Base-by-base conservation (phyloP, 2,329 filamentous ascomycete genomes). In the Botrytis deweyae region DNA sequence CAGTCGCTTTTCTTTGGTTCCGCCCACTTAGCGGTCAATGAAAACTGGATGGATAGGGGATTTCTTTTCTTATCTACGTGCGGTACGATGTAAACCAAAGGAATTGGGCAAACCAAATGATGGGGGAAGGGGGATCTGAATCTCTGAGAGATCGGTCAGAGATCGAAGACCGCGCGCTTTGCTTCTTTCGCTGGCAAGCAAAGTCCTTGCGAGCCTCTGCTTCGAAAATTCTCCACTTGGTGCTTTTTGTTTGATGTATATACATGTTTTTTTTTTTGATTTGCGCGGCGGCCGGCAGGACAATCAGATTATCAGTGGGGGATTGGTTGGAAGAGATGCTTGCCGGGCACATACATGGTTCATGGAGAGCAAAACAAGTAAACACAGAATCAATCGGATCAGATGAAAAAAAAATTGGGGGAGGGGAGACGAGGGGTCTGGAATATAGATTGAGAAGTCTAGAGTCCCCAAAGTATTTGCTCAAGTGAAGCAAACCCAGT, bases 281-380 rank as follows among this genome's bases (percentile, higher is more conserved):
- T 62, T 62, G 20, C 59, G 22, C 36, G 59, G 36, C 59, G 33
- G 5, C 58, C 58, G 58, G 33, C 33, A 61, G 33, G 14, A 36
- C 33, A 22, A 22, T 58, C 52, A 58, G n/a, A 4, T 58, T 58
- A 29, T 29, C 52, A 18, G n/a, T 29, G 52, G n/a, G 52, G n/a
- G n/a, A 58, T 58, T 58, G 52, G 52, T 16, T 58, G 52, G 52
- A 16, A 61, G 59, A 38, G 59, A 62, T 62, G 59, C 59, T 62
- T 62, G 9, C 33, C 36, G 20, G 33, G 18, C 22, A 62, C 22
- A 63, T 42, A 63, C n/a, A 42, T 16, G 36, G 38, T 63, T 63
- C 38, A 62, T 42, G 38, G 61, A 63, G 61, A 63, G 38, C 61
- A 63, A 42, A 40, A 9, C 22, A 63, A 63, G 38, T 18, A 42